phyloP scores from a whole-genome alignment of 768 basidiomycete species.

The Tylopilus subfusipes region DNA sequence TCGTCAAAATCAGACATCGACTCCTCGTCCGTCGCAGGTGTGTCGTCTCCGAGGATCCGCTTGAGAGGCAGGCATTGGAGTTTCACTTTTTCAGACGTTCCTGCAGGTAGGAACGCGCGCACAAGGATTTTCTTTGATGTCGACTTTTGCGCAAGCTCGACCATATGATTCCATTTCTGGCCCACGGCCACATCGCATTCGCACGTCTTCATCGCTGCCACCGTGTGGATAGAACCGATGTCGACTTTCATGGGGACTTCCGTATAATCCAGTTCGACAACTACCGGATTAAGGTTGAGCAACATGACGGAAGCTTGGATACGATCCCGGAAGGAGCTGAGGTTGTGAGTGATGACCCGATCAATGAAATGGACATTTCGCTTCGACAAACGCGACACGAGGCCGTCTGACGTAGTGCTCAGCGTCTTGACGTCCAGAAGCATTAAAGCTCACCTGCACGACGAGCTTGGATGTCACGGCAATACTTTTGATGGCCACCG shows the following conservation, averaged over 20 bases:
- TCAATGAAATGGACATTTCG: constrained; percentile 26
- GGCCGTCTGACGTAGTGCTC: constrained; percentile 16
- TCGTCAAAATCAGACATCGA: constrained; percentile 13
- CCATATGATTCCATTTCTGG: constrained; percentile 27
- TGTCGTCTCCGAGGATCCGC: constrained; percentile 11
- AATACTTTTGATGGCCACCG: constrained; percentile 26
- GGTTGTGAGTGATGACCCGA: constrained; percentile 19
- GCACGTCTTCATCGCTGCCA: constrained; percentile 17
- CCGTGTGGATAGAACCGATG: constrained; percentile 14
- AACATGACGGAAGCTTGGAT: constrained; percentile 12
- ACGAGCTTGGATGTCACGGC: constrained; percentile 26
- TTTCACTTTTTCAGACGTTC: constrained; percentile 23
- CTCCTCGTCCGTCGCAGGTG: constrained; percentile 14
- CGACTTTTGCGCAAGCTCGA: constrained; percentile 28
- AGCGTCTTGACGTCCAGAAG: background rate
- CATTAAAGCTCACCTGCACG: constrained; percentile 17
- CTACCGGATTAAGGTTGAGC: constrained; percentile 10
- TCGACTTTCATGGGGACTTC: constrained; percentile 14
- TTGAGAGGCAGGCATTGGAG: constrained; percentile 25
- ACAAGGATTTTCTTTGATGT: constrained; percentile 21
- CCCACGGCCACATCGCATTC: constrained; percentile 19
- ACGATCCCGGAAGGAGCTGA: constrained; percentile 12
- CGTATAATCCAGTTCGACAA: constrained; percentile 28
- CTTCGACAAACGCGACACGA: constrained; percentile 19
- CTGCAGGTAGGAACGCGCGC: constrained; percentile 28